Conservation (phyloP, 805 yeast genomes). For the Blastobotrys robertii region DNA sequence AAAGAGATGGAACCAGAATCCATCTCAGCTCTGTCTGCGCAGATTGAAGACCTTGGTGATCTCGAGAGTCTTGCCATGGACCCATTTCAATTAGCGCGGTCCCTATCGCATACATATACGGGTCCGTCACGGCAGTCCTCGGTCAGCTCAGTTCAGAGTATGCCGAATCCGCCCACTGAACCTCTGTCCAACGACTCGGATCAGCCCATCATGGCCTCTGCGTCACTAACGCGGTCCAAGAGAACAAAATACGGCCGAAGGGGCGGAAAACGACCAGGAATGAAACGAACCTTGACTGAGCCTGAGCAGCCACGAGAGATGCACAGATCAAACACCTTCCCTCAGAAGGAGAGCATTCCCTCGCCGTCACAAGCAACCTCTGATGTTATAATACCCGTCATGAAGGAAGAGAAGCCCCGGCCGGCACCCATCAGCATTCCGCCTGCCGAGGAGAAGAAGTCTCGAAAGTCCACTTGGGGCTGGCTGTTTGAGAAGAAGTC, state of each 20-base stretch:
- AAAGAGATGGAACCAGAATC: conserved; percentile 17
- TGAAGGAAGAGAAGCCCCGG: not conserved
- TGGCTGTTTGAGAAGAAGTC: conserved; percentile 9
- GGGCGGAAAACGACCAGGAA: not conserved
- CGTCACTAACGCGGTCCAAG: conserved; percentile 17
- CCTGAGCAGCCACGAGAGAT: not conserved
- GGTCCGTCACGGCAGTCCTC: conserved; percentile 5
- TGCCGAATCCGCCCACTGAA: conserved; percentile 1
- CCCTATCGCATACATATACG: conserved; percentile 38
- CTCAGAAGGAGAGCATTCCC: not conserved
- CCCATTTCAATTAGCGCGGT: conserved; percentile 74
- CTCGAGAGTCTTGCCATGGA: conserved; percentile 52
- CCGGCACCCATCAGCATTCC: not conserved
- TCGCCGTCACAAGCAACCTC: too few relatives aligned
- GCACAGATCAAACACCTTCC: not conserved
- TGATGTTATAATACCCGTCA: not conserved
- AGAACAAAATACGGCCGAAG: conserved; percentile 13
- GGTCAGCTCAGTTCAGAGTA: conserved; percentile 1
- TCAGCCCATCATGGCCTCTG: conserved; percentile 16
- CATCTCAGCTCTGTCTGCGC: conserved; percentile 41
- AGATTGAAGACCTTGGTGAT: conserved; percentile 62
- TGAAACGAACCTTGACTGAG: not conserved
- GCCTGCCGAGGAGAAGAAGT: not conserved
- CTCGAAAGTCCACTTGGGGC: conserved; percentile 9
- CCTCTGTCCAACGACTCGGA: conserved; percentile 17